Percentiles rank a stretch among this genome's conserved stretches.
phyloP scores from a whole-genome alignment of 2,329 filamentous ascomycete species.

The Colletotrichum salicis region DNA sequence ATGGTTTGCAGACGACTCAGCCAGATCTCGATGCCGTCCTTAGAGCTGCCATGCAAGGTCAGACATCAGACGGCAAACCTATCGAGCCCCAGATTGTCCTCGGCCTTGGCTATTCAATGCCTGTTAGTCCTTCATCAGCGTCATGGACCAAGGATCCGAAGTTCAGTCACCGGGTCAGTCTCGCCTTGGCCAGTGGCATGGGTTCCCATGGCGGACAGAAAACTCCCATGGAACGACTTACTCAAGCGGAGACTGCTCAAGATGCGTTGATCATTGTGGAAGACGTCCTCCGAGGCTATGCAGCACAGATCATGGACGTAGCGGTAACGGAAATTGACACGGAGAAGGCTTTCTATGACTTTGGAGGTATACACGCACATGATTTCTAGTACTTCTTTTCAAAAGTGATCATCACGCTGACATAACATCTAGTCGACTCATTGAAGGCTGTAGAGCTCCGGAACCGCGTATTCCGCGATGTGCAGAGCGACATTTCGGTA shows the following conservation, averaged over 20 bases:
- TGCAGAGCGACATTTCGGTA: constrained; percentile 17
- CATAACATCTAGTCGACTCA: neutral
- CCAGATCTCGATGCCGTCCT: neutral
- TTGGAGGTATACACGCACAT: neutral
- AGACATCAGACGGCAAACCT: neutral
- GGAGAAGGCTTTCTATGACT: constrained; percentile 25
- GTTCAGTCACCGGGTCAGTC: constrained; percentile 11
- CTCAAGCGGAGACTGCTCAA: neutral
- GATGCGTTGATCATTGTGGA: neutral
- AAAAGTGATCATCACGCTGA: neutral
- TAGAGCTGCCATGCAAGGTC: constrained; percentile 3
- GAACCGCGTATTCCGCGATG: constrained; percentile 8
- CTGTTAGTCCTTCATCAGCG: neutral
- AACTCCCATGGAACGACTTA: neutral
- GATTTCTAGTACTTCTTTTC: too few relatives aligned
- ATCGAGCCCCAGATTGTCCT: constrained; percentile 12
- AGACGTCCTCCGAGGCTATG: neutral
- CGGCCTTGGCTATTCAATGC: constrained; percentile 4
- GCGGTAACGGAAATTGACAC: neutral
- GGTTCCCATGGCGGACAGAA: neutral
- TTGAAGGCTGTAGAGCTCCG: constrained; percentile 25
- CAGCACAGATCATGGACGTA: constrained; percentile 15
- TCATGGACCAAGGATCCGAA: constrained; percentile 20
- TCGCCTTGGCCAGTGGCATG: neutral
- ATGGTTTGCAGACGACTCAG: constrained; percentile 10